These are phyloP conservation scores for Vanrija pseudolonga DNA, from an alignment of 1,284 basidiomycete genomes.

Conservation along the genomic window DNA sequence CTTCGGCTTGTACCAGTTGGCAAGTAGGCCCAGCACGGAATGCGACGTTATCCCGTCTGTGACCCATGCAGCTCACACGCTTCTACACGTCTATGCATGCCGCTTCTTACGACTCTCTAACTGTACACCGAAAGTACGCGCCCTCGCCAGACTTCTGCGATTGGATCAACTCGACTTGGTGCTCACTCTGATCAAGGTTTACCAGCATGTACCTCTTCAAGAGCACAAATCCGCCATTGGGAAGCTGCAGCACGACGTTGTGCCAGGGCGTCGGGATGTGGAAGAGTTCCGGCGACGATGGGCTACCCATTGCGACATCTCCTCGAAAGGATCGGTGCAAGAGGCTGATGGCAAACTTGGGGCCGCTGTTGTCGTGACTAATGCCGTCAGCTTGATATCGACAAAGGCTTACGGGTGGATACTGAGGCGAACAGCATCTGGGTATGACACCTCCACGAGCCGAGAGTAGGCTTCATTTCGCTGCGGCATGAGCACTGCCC, in stretches of 20 bases:
- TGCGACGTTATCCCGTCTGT: no score
- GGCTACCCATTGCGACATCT: not conserved
- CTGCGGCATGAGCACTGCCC: no score
- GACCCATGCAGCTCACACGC: no score
- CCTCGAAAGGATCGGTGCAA: not conserved
- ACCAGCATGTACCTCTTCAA: not conserved
- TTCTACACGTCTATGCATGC: no score
- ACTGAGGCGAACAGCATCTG: not conserved
- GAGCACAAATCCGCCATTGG: not conserved
- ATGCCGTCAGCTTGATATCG: not conserved
- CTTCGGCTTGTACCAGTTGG: not conserved
- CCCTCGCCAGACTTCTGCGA: not conserved
- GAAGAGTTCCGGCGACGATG: not conserved
- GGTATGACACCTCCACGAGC: not conserved
- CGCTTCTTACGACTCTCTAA: no score
- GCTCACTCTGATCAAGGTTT: not conserved
- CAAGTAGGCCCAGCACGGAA: no score
- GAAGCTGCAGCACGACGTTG: not conserved
- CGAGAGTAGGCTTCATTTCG: conserved; percentile 3
- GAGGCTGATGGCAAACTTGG: conserved; percentile 3
- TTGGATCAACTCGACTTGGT: not conserved
- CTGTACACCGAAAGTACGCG: not conserved
- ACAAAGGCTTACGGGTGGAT: not conserved
- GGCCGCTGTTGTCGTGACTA: conserved; percentile 3
- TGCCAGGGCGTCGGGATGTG: conserved; percentile 6